Percentiles rank a stretch among this genome's conserved stretches.
phyloP scores from a whole-genome alignment of 768 basidiomycete genomes.

The Cytidiella melzeri region DNA sequence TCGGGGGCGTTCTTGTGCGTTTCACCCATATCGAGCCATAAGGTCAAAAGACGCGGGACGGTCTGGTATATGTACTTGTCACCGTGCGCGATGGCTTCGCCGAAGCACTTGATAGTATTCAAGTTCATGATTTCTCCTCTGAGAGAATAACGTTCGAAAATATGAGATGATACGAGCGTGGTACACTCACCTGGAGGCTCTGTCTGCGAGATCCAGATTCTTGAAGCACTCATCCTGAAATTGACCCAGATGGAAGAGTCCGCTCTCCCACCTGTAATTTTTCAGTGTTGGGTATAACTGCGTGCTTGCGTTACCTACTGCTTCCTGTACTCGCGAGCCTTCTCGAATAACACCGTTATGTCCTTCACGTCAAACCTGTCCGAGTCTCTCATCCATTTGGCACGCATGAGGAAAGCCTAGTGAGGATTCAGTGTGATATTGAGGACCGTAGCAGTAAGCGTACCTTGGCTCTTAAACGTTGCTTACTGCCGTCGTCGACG shows the following conservation, averaged over 20 bases:
- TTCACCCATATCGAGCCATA: slow-evolving; percentile 93
- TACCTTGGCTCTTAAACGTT: slow-evolving; percentile 15
- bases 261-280: slow-evolving; percentile 68
- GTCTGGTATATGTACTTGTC: slow-evolving; percentile 97
- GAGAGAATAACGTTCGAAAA: slow-evolving; percentile 2
- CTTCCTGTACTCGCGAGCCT: background rate
- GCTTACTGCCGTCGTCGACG: background rate
- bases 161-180: background rate
- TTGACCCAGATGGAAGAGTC: slow-evolving; percentile 78
- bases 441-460: background rate
- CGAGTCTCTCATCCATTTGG: slow-evolving; percentile 3
- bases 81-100: slow-evolving; percentile 67
- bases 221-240: slow-evolving; percentile 81
- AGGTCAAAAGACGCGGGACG: slow-evolving; percentile 85
- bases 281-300: background rate
- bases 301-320: slow-evolving; percentile 16
- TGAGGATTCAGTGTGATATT: background rate
- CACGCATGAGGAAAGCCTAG: slow-evolving; percentile 4
- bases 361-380: background rate
- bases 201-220: slow-evolving; percentile 39
- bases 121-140: slow-evolving; percentile 62
- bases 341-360: slow-evolving; percentile 39
- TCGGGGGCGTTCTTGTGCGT: background rate
- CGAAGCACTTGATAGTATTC: slow-evolving; percentile 61
- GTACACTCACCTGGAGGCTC: slow-evolving; percentile 29